These are phyloP conservation scores for Wickerhamiella siamensis DNA, from an alignment of 805 yeast genomes.

Conservation along the genomic window DNA sequence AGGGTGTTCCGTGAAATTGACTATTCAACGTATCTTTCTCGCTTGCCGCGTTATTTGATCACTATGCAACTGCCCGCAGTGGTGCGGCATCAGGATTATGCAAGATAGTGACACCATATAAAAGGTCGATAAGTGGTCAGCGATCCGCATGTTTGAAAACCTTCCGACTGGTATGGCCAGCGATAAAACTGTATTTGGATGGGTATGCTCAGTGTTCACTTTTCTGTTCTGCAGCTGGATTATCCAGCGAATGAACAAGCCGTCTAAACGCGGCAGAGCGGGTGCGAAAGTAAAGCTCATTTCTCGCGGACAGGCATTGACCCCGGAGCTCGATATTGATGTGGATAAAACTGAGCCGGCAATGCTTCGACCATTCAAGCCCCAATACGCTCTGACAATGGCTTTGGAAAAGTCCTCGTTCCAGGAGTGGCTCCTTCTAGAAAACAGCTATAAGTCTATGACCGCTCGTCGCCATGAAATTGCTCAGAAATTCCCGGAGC, in stretches of 20 bases:
- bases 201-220: background rate
- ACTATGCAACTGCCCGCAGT: background rate
- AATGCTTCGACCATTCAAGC: slow-evolving; percentile 44
- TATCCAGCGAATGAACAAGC: background rate
- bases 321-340: slow-evolving; percentile 5
- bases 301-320: background rate
- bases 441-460: slow-evolving; percentile 39
- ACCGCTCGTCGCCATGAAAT: slow-evolving; percentile 30
- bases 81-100: background rate
- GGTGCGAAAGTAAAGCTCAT: background rate
- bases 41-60: background rate
- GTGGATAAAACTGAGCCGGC: slow-evolving; percentile 5
- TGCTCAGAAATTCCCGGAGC: slow-evolving; percentile 13
- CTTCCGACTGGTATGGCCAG: background rate
- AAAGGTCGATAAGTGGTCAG: background rate
- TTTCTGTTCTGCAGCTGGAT: background rate
- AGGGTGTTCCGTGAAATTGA: too few species aligned
- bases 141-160: background rate
- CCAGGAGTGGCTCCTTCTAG: slow-evolving; percentile 47
- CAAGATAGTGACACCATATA: background rate
- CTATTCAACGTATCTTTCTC: too few species aligned
- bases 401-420: slow-evolving; percentile 37
- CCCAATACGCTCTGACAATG: slow-evolving; percentile 47
- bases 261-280: background rate
- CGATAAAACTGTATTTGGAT: background rate